Percentiles rank a stretch among this genome's conserved stretches.
These are phyloP conservation scores for Chaetomiaceae sp. DNA, from an alignment of 2,329 filamentous ascomycete genomes.

Conservation along the genomic window DNA sequence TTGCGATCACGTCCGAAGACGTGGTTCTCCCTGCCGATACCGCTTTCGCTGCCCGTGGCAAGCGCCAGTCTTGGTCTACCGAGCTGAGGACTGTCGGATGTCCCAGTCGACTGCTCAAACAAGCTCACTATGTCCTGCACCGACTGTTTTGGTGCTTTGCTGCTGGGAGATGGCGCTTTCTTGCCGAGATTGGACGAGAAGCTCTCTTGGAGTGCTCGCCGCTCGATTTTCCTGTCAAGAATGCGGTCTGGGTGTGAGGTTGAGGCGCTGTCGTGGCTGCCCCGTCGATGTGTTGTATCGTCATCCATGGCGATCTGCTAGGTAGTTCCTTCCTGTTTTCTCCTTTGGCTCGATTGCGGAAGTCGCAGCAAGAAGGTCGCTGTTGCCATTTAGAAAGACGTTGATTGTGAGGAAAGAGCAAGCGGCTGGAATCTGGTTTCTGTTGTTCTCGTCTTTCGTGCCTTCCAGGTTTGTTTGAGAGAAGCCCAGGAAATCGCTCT, in stretches of 20 bases:
- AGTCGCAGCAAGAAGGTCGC: too few species aligned
- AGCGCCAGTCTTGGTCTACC: not conserved
- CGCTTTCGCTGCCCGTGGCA: not conserved
- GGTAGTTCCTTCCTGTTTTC: not conserved
- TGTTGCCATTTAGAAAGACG: too few species aligned
- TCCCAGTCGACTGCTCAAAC: conserved; percentile 4
- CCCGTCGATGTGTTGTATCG: not conserved
- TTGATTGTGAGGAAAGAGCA: too few species aligned
- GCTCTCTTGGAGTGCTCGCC: conserved; percentile 24
- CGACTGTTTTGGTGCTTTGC: conserved; percentile 2
- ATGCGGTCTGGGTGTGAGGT: conserved; percentile 10
- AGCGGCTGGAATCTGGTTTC: too few species aligned
- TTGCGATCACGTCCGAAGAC: too few species aligned
- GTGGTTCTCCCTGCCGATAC: not conserved
- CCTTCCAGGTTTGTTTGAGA: too few species aligned
- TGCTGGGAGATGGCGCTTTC: not conserved
- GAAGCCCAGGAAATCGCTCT: too few species aligned
- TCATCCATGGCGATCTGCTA: not conserved
- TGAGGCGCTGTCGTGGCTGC: not conserved
- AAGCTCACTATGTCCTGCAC: conserved; percentile 8
- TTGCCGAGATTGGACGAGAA: conserved; percentile 28
- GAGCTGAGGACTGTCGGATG: not conserved
- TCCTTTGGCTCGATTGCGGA: too few species aligned
- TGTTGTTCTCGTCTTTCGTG: too few species aligned
- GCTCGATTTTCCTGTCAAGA: conserved; percentile 21